Evolutionary conservation across 495 filamentous ascomycete species (phyloP), one percentile per base, ranked within the genome.

Genomic region (Hapsidospora chrysogenum): DNA sequence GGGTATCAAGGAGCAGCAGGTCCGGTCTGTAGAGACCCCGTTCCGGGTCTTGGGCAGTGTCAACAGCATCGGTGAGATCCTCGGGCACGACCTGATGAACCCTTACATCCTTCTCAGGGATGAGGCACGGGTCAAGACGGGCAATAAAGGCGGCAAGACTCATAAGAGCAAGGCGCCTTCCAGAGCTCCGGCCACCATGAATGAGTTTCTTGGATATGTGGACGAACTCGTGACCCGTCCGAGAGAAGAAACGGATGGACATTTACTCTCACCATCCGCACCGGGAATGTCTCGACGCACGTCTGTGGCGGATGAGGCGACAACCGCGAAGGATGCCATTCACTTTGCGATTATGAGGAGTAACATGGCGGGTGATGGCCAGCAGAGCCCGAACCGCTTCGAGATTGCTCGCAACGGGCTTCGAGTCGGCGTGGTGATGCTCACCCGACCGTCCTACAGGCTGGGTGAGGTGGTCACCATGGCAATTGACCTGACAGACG

Each of bases 31-130:
- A 18, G 85, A 92, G 38, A 66, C 95, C 18, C 89, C 92, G 2
- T 96, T 97, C 50, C 76, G 86, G n/a, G 81, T 97, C 3, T 74
- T 94, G 19, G 84, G 85, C 22, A 79, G 84, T 39, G 83, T 93
- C 22, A 89, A 87, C 59, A 72, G 44, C 36, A 54, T 70, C 39
- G 68, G 68, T 18, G 68, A 72, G 56, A 70, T 70, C 17, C 54
- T 70, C 2, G 68, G 64, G 4, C 89, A 97, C 48, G 85, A 97
- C 51, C 61, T 97, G 17, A 92, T 95, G 79, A 73, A 76, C 15
- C 89, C 89, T 0, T 89, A 94, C 52, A 82, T 94, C 29, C 65
- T 96, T 37, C 70, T 97, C 29, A 76, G 80, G 21, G 86, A 93
- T 44, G 74, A 81, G 54, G 89, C 89, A 3, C 62, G 60, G n/a